Conservation (phyloP, 176 grass and related monocot genomes). For the Melocanna baccifera region DNA sequence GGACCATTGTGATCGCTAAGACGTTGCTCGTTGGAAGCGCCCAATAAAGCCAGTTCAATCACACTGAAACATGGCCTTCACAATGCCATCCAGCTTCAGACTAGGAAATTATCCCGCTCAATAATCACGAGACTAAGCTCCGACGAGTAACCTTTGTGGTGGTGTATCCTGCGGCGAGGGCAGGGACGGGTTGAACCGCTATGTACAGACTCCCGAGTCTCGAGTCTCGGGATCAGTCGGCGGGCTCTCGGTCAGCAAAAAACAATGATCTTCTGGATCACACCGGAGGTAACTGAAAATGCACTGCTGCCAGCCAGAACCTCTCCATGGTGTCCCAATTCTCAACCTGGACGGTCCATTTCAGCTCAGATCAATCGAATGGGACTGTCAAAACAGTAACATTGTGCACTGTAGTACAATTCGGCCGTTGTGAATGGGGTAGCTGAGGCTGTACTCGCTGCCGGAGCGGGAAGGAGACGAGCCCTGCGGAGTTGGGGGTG, state of each 20-base stretch:
- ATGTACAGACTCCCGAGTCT: constrained; percentile 94
- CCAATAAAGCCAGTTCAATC: background rate
- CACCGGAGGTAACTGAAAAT: constrained; percentile 92
- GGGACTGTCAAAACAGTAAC: background rate
- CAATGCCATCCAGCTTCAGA: background rate
- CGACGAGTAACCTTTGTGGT: constrained; percentile 73
- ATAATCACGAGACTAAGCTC: background rate
- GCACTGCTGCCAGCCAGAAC: constrained; percentile 99
- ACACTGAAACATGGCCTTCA: background rate
- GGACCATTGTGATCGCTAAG: background rate
- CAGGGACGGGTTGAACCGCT: constrained; percentile 85
- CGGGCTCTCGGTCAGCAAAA: constrained; percentile 91
- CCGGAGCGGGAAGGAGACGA: constrained; percentile 70
- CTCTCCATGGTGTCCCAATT: constrained; percentile 99
- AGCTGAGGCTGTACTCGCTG: constrained; percentile 68
- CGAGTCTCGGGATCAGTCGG: constrained; percentile 84
- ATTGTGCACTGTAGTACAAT: background rate
- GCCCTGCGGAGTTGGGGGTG: too few relatives aligned
- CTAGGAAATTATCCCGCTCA: background rate
- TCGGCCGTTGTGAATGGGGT: constrained; percentile 77
- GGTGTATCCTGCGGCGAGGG: constrained; percentile 93
- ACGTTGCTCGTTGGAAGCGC: background rate
- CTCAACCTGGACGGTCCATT: constrained; percentile 59
- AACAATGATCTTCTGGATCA: constrained; percentile 93
- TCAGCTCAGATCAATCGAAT: background rate